Base-by-base conservation (phyloP, 208 protist species). In the Blastocrithidia nonstop region DNA sequence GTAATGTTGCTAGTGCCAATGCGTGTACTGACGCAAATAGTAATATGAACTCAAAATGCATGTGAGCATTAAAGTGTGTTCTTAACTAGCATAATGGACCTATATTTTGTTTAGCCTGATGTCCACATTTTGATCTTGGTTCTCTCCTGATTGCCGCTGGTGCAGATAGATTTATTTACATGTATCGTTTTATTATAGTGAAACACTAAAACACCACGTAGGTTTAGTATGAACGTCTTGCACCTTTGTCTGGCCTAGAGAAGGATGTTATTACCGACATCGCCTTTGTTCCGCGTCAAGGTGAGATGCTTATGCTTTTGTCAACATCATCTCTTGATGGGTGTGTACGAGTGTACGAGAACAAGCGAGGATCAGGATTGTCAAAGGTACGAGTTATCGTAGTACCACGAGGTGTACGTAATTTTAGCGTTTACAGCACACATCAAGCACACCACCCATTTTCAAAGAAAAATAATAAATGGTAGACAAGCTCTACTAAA, bases 191-290 rank as follows among this genome's bases (percentile, higher is more conserved):
- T 54, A 64, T 52, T 37, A 48, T 84, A 13, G 69, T 62, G 13
- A 63, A 63, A 6, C 76, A 77, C 20, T 62, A 65, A 39, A 74
- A 65, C 3, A n/a, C 29, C 11, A 63, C 62, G 15, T 37, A 66
- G 22, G 61, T 62, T 22, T 60, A 74, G 47, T 61, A 67, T 7
- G 45, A 71, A 26, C 70, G 75, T 23, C 78, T 57, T 66, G 63
- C 77, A 15, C 53, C 60, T 21, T 63, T 80, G 57, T 66, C 71
- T 27, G 78, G 84, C 13, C 85, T 72, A 47, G 78, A 89, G 56
- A 87, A 87, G 51, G 84, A 93, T 57, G 79, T 69, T 35, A 87
- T 88, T 55, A 93, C 79, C 2, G 79, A 88, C 52, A 69, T 93
- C 23, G 75, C 84, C 23, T 93, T 93, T 55, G 56, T 87, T 36